A percentile compares a stretch with the other conserved stretches of the same genome.
Conservation (phyloP, 257 asterid species). For the Thymus quinquecostatus region DNA sequence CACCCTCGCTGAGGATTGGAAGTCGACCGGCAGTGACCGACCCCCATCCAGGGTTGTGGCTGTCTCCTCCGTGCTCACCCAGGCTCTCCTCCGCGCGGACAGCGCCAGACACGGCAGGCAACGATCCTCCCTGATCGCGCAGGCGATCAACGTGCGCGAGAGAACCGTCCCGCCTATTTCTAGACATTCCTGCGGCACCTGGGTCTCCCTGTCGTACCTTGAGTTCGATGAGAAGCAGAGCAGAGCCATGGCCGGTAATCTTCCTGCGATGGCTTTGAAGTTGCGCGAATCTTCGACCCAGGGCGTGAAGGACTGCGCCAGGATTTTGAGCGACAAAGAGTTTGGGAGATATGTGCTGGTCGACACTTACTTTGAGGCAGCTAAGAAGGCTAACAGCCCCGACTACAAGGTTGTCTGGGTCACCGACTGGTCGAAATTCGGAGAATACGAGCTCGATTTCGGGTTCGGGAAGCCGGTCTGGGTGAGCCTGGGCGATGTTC, state of each 20-base stretch:
- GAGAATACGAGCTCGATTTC: conserved; percentile 39
- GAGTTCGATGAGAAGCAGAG: background rate
- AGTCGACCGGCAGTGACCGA: background rate
- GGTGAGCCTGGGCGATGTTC: conserved; percentile 2
- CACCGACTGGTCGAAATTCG: conserved; percentile 36
- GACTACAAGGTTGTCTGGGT: conserved; percentile 18
- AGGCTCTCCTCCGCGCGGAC: background rate
- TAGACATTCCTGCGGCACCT: background rate
- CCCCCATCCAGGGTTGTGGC: background rate
- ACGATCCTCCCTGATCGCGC: background rate
- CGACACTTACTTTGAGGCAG: background rate
- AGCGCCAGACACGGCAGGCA: background rate
- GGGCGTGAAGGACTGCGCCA: conserved; percentile 22
- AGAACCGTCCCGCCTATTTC: background rate
- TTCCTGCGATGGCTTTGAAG: background rate
- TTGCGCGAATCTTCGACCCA: background rate
- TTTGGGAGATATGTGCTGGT: background rate
- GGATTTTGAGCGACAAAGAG: conserved; percentile 18
- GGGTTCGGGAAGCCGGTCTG: conserved; percentile 18
- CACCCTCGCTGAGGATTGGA: background rate
- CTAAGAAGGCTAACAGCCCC: background rate
- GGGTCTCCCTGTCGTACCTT: background rate
- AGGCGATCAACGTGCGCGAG: background rate
- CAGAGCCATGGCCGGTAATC: background rate
- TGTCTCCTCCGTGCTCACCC: background rate